Evolutionary conservation across 345 rosid species (phyloP).

Genomic region (Hibiscus syriacus): DNA sequence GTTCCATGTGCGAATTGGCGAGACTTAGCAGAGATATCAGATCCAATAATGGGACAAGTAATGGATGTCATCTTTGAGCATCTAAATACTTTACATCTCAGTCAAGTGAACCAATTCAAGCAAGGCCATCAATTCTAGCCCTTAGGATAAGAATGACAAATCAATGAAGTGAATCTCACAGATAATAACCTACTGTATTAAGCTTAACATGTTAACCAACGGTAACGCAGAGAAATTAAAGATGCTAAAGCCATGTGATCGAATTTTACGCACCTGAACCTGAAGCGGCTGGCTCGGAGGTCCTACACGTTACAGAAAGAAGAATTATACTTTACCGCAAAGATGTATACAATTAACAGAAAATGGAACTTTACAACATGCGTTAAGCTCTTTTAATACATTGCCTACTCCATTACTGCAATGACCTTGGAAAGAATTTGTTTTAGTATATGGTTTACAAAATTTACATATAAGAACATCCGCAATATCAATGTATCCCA

Average conservation of each 20-base stretch:
- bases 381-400: background rate
- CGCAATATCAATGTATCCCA: background rate
- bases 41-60: background rate
- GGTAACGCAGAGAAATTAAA: background rate
- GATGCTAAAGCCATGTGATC: background rate
- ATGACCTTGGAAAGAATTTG: background rate
- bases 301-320: conserved; percentile 31
- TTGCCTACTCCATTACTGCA: background rate
- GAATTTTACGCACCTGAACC: conserved; percentile 36
- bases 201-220: background rate
- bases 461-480: background rate
- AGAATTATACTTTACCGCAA: background rate
- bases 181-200: background rate
- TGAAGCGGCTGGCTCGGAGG: conserved; percentile 35
- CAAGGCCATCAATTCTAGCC: background rate
- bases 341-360: background rate
- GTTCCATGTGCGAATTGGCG: background rate
- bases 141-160: background rate
- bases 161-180: background rate
- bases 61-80: background rate
- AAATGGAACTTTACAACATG: background rate
- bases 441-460: background rate
- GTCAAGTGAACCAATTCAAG: background rate
- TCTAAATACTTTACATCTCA: background rate
- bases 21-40: too few species aligned